Conservation (phyloP, 371 early-diverging fungal species). For the Rhizopus sp. region DNA sequence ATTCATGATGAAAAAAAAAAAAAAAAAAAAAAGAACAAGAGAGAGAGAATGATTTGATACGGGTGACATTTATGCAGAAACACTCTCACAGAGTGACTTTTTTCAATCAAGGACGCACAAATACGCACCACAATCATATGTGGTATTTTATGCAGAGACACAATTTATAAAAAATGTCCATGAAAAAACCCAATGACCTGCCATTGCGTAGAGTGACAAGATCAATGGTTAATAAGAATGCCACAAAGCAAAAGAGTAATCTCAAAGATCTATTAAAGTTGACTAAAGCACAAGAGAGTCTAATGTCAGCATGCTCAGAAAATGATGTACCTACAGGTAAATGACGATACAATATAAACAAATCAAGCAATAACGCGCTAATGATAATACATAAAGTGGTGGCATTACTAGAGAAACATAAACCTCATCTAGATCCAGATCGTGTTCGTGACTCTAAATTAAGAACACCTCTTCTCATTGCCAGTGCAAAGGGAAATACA, state of each 20-base stretch:
- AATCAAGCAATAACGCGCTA: not conserved
- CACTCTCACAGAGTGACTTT: too few relatives aligned
- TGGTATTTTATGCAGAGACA: too few relatives aligned
- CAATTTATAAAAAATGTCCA: conserved; percentile 14
- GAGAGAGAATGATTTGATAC: not conserved
- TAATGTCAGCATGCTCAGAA: conserved; percentile 44
- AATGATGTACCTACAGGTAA: conserved; percentile 45
- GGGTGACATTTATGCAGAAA: too few relatives aligned
- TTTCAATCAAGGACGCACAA: too few relatives aligned
- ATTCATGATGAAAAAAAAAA: not conserved
- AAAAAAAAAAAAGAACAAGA: not conserved
- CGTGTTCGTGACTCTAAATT: conserved; percentile 47
- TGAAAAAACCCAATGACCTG: conserved; percentile 27
- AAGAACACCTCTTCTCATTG: conserved; percentile 47
- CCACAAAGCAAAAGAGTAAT: conserved; percentile 4
- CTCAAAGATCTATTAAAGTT: conserved; percentile 38
- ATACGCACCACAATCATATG: too few relatives aligned
- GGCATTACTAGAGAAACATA: conserved; percentile 28
- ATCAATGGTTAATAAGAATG: conserved; percentile 7
- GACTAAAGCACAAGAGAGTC: conserved; percentile 38
- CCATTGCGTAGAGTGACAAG: not conserved
- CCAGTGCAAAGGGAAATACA: conserved; percentile 49
- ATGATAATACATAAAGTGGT: conserved; percentile 22
- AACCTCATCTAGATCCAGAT: conserved; percentile 39
- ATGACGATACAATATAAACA: not conserved